Conservation (phyloP, 2,329 filamentous ascomycete genomes). For the Mollisia scopiformis region DNA sequence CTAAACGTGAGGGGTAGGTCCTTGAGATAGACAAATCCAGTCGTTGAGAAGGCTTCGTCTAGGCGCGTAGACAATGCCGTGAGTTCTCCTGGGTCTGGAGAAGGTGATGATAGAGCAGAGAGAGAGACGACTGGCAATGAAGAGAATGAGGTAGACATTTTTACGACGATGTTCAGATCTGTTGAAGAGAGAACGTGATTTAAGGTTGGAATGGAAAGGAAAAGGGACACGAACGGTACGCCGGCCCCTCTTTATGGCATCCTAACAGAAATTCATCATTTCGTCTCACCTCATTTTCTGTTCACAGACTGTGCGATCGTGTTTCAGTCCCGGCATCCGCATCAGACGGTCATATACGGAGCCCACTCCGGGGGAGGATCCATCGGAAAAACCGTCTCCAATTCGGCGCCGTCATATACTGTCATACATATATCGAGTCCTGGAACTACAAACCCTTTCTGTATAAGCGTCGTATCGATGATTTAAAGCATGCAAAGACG, state of each 20-base stretch:
- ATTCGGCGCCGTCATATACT: not conserved
- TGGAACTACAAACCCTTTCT: not conserved
- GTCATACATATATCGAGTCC: not conserved
- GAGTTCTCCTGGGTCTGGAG: slow-evolving; percentile 33
- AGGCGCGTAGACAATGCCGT: slow-evolving; percentile 40
- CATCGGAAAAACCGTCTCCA: not conserved
- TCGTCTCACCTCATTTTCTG: not conserved
- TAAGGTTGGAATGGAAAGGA: not conserved
- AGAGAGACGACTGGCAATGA: slow-evolving; percentile 47
- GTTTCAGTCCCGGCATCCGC: not conserved
- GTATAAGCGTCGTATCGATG: not conserved
- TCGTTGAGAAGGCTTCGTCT: slow-evolving; percentile 46
- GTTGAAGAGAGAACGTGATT: not conserved
- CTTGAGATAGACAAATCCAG: slow-evolving; percentile 49
- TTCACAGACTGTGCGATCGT: not conserved
- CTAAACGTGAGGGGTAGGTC: slow-evolving; percentile 45
- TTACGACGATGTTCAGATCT: not conserved
- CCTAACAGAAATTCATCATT: not conserved
- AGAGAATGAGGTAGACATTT: slow-evolving; percentile 37
- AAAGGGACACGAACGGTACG: not conserved
- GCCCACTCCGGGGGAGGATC: not conserved
- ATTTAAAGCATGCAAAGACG: not conserved
- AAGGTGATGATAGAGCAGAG: slow-evolving; percentile 34
- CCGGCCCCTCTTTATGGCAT: not conserved
- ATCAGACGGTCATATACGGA: not conserved